These are phyloP conservation scores for Selaginella moellendorffii DNA, from an alignment of 75 land plant genomes.

Conservation along the genomic window DNA sequence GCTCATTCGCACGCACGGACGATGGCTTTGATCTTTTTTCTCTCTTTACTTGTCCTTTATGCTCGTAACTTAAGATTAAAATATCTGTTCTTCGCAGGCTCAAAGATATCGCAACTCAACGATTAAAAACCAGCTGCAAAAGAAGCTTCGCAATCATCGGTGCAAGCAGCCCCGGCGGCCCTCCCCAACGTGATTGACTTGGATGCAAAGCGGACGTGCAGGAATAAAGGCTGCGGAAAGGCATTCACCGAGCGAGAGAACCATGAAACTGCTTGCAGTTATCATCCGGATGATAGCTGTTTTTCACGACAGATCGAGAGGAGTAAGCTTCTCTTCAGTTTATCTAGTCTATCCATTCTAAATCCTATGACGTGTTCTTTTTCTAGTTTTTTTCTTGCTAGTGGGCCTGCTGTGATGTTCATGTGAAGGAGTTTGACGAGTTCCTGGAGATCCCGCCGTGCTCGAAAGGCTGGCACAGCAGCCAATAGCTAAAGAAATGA, in stretches of 20 bases:
- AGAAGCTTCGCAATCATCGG: neutral
- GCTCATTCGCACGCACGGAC: no score
- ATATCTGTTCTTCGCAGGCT: no score
- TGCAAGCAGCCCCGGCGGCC: neutral
- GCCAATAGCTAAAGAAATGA: neutral
- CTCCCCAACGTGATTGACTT: constrained; percentile 43
- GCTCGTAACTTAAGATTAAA: no score
- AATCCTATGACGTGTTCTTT: neutral
- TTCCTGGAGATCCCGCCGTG: constrained; percentile 88
- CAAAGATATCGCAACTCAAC: neutral
- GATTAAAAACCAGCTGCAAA: neutral
- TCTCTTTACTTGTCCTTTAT: no score
- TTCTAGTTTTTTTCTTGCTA: constrained; percentile 20
- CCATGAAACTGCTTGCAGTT: constrained; percentile 66
- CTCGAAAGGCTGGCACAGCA: constrained; percentile 68
- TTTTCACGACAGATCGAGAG: constrained; percentile 80
- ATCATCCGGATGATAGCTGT: constrained; percentile 92
- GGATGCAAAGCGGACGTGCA: constrained; percentile 56
- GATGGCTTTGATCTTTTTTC: no score
- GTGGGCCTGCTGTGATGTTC: constrained; percentile 95
- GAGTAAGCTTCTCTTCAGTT: no score
- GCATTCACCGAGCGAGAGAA: constrained; percentile 77
- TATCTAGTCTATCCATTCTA: neutral
- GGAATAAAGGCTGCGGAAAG: constrained; percentile 76
- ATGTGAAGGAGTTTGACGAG: constrained; percentile 96